Evolutionary conservation across 202 grass and related monocot species (phyloP).

Genomic region (Bolboschoenoplectus hybrid): DNA sequence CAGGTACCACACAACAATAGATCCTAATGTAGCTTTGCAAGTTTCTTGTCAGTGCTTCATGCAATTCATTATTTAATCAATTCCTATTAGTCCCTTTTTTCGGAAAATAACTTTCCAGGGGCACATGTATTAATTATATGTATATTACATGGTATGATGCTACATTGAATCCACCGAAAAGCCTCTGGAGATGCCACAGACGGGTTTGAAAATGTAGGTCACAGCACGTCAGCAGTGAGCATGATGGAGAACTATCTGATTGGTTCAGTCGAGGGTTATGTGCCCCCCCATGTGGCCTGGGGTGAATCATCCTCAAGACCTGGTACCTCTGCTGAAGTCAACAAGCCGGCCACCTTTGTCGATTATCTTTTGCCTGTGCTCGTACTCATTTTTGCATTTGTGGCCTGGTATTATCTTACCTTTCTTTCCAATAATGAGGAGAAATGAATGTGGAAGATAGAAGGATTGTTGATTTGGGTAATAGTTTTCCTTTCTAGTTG

Average conservation of each 20-base stretch:
- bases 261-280: slow-evolving; percentile 58
- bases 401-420: slow-evolving; percentile 85
- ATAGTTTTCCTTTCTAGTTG: neutral
- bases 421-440: slow-evolving; percentile 49
- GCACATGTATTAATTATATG: neutral
- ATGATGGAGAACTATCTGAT: slow-evolving; percentile 79
- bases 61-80: neutral
- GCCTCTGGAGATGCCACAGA: slow-evolving; percentile 78
- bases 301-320: neutral
- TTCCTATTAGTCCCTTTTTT: neutral
- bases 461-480: slow-evolving; percentile 13
- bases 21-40: neutral
- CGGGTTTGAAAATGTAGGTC: slow-evolving; percentile 81
- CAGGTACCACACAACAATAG: neutral
- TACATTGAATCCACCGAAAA: slow-evolving; percentile 30
- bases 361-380: slow-evolving; percentile 77
- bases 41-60: neutral
- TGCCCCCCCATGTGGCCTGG: slow-evolving; percentile 18
- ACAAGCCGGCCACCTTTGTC: slow-evolving; percentile 57
- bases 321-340: slow-evolving; percentile 34
- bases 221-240: slow-evolving; percentile 70
- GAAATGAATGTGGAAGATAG: slow-evolving; percentile 35
- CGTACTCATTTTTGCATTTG: slow-evolving; percentile 63
- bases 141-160: slow-evolving; percentile 7
- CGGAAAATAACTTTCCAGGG: no score